Percentiles rank a stretch among this genome's conserved stretches.
Conservation (phyloP, 2,329 filamentous ascomycete genomes). For the Coniella vitis region DNA sequence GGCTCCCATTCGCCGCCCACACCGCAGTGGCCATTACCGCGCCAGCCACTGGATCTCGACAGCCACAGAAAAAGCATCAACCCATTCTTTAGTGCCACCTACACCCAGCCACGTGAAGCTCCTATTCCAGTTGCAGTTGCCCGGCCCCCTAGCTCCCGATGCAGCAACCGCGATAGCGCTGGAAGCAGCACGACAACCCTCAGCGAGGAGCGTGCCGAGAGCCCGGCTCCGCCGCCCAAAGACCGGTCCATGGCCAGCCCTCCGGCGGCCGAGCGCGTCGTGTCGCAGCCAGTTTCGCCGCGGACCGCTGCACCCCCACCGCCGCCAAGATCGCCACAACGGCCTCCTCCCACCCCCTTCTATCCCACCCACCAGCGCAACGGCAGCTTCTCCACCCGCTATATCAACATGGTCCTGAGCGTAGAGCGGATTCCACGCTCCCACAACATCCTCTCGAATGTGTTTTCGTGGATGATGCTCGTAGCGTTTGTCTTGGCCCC, state of each 20-base stretch:
- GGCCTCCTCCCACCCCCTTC: not conserved
- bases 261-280: not conserved
- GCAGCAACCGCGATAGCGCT: constrained; percentile 6
- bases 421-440: constrained; percentile 37
- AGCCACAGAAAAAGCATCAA: not conserved
- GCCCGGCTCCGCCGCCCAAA: not conserved
- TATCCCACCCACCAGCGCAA: constrained; percentile 4
- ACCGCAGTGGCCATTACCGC: constrained; percentile 14
- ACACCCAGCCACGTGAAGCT: constrained; percentile 13
- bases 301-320: not conserved
- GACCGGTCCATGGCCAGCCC: not conserved
- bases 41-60: constrained; percentile 5
- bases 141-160: constrained; percentile 6
- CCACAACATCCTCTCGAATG: constrained; percentile 40
- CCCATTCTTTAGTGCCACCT: constrained; percentile 10
- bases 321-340: not conserved
- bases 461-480: constrained; percentile 43
- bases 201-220: not conserved
- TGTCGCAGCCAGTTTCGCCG: not conserved
- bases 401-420: constrained; percentile 39
- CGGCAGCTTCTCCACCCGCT: constrained; percentile 24
- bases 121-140: constrained; percentile 12
- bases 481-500: constrained; percentile 47
- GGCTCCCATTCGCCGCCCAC: constrained; percentile 11
- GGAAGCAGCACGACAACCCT: constrained; percentile 6